Evolutionary conservation across 192 early-diverging fungal species (phyloP), one percentile per base, ranked within the genome.

Genomic region (Paraglomus occultum): DNA sequence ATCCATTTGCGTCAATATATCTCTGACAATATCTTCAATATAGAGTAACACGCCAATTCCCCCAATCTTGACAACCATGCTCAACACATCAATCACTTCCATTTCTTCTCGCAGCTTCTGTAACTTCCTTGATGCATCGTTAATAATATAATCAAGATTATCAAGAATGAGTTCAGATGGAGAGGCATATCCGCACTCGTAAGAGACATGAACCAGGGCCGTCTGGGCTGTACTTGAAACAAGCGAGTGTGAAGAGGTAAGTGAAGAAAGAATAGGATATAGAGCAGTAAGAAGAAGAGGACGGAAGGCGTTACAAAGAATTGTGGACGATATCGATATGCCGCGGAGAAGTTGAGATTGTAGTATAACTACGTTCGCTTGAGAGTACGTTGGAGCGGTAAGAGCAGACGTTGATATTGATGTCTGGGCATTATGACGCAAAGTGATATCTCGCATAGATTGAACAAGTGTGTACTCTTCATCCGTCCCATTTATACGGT

Each of bases 1-100:
- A 64, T 84, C 83, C 50, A 87, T 55, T 31, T 31, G 80, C 85
- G 53, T 83, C 83, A 64, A 83, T 20, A 84, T 82, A 42, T 87
- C 85, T 14, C 77, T 74, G 3, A 87, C 73, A 8, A 82, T 77
- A 47, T 87, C 85, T 49, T 82, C 77, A 11, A 87, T 48, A 74
- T 79, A 83, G 6, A 70, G 51, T 11, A 87, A 51, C 5, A 77
- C 74, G 23, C 65, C 61, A 1, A 67, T 44, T 12, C 83, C 83
- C 18, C 76, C 83, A 4, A 84, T 62, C 43, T 73, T 75, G n/a
- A 87, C 74, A 20, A 87, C 49, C 1, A 83, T 74, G 40, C 72
- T 80, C 3, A 87, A 70, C 8, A 87, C 83, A 31, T 31, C 31
- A 31, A 31, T 31, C 31, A 31, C 31, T 31, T 31, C 31, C 31